These are phyloP conservation scores for Garcia nutans DNA, from an alignment of 345 rosid genomes.

Conservation along the genomic window DNA sequence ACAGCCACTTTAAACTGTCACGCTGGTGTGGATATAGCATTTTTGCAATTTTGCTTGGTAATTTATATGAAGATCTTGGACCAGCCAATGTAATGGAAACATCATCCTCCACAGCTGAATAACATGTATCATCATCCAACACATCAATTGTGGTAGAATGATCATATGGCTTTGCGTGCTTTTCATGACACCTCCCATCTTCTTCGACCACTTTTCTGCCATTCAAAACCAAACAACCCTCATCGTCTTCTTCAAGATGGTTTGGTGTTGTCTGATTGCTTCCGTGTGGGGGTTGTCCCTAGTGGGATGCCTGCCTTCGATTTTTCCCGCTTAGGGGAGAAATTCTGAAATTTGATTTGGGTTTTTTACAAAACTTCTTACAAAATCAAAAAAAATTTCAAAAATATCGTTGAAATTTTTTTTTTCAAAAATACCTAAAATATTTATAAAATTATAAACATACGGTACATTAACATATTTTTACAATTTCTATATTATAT, in stretches of 20 bases:
- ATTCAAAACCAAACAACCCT: slow-evolving; percentile 42
- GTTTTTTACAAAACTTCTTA: too few relatives aligned
- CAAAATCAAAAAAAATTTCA: too few relatives aligned
- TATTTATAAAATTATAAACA: too few relatives aligned
- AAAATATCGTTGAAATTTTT: too few relatives aligned
- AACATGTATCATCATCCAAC: slow-evolving; percentile 41
- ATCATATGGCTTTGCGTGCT: slow-evolving; percentile 31
- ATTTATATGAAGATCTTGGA: slow-evolving; percentile 44
- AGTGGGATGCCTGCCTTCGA: neutral
- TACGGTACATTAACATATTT: too few relatives aligned
- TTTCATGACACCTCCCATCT: slow-evolving; percentile 24
- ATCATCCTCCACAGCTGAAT: slow-evolving; percentile 36
- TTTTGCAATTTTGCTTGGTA: slow-evolving; percentile 57
- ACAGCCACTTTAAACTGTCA: slow-evolving; percentile 90
- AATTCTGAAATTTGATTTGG: neutral
- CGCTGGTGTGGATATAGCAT: slow-evolving; percentile 83
- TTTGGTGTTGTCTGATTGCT: neutral
- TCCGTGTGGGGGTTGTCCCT: neutral
- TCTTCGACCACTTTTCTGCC: slow-evolving; percentile 29
- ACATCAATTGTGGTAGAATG: slow-evolving; percentile 23
- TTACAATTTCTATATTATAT: too few relatives aligned
- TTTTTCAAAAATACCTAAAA: too few relatives aligned
- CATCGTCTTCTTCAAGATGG: slow-evolving; percentile 34
- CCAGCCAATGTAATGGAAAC: slow-evolving; percentile 53
- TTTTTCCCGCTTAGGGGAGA: neutral